Evolutionary conservation across 2,329 filamentous ascomycete species (phyloP).

Genomic region (Calonectria montana): DNA sequence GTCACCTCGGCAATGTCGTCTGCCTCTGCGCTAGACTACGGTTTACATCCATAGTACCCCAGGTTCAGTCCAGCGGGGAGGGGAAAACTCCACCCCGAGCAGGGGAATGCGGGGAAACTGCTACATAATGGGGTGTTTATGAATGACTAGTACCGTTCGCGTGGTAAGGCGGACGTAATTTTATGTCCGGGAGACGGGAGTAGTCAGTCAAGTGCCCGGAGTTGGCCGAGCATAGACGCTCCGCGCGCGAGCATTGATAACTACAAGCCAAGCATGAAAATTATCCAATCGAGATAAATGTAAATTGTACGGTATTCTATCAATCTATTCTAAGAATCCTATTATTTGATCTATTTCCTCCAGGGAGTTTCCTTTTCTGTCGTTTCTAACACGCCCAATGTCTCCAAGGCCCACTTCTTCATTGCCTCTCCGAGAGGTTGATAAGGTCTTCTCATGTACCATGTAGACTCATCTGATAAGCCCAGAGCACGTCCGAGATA

Average conservation of each 20-base stretch:
- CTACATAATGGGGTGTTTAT: neutral
- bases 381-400: slow-evolving; percentile 51
- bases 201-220: neutral
- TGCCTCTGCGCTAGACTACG: neutral
- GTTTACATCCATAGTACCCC: slow-evolving; percentile 5
- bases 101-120: slow-evolving; percentile 16
- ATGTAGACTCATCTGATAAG: slow-evolving; percentile 47
- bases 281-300: neutral
- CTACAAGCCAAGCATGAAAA: neutral
- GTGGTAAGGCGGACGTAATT: neutral
- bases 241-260: neutral
- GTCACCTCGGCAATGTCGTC: slow-evolving; percentile 1
- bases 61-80: neutral
- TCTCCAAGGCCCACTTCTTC: slow-evolving; percentile 56
- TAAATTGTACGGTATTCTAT: neutral
- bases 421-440: slow-evolving; percentile 49
- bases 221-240: neutral
- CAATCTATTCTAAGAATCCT: neutral
- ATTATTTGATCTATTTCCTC: slow-evolving; percentile 2
- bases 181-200: neutral
- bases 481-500: slow-evolving; percentile 54
- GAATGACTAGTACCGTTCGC: neutral
- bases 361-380: slow-evolving; percentile 41
- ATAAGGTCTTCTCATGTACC: slow-evolving; percentile 58
- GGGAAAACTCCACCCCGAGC: neutral